Evolutionary conservation across 1,284 basidiomycete genomes (phyloP).

Genomic region (Apiotrichum gamsii): DNA sequence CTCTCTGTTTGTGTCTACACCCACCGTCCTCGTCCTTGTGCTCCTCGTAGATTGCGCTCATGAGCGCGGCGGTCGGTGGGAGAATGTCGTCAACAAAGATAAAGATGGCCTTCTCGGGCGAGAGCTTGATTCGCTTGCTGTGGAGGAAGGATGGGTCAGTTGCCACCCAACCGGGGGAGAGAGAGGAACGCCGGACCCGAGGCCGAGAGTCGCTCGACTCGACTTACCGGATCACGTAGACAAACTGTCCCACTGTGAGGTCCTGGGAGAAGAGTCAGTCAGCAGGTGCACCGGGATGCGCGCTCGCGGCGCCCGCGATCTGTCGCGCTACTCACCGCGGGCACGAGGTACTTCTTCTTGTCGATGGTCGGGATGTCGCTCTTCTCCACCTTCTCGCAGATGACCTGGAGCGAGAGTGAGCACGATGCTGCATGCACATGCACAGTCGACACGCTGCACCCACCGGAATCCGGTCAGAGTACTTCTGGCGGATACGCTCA

Average conservation of each 20-base stretch:
- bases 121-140: slow-evolving; percentile 97
- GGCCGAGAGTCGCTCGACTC: neutral
- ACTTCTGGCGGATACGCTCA: slow-evolving; percentile 96
- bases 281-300: neutral
- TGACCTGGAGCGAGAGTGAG: slow-evolving; percentile 62
- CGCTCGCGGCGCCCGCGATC: too few relatives aligned
- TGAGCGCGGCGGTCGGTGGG: slow-evolving; percentile 93
- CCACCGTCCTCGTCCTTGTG: slow-evolving; percentile 61
- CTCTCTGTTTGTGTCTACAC: too few relatives aligned
- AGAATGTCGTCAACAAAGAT: slow-evolving; percentile 98
- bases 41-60: slow-evolving; percentile 99
- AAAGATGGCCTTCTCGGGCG: slow-evolving; percentile 99
- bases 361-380: slow-evolving; percentile 99
- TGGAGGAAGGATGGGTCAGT: neutral
- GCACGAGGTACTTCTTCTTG: slow-evolving; percentile 99
- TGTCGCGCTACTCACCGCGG: slow-evolving; percentile 61
- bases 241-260: slow-evolving; percentile 96
- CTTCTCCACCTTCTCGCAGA: slow-evolving; percentile 99
- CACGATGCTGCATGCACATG: neutral
- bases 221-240: slow-evolving; percentile 81
- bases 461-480: slow-evolving; percentile 95
- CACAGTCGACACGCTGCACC: too few relatives aligned
- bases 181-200: too few relatives aligned
- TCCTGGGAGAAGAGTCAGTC: slow-evolving; percentile 58
- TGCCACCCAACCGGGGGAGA: too few relatives aligned